Base-by-base conservation (phyloP, 768 basidiomycete genomes). In the Hortiboletus flavorubellus region DNA sequence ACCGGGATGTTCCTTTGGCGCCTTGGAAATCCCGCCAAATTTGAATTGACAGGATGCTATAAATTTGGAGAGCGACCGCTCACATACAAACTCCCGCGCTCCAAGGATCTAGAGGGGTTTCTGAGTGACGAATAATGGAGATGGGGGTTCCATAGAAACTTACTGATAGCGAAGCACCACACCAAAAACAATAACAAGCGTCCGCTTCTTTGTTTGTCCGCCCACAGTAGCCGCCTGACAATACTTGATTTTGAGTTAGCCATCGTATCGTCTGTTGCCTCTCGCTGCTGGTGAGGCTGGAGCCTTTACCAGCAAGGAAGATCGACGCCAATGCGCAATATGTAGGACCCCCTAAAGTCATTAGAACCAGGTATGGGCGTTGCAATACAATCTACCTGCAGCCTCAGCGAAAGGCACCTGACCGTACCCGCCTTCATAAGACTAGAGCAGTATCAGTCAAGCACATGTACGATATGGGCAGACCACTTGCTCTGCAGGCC, bases 111-210 rank as follows among this genome's bases (percentile, higher is more conserved):
- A 53, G 15, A 12, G 7, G 33, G 11, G 14, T 43, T 45, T 59
- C 56, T 26, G 46, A 37, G 12, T 39, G 12, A 31, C 14, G 16
- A 40, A 41, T 40, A 48, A 21, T 7, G 40, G 53, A 21, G n/a
- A 50, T 15, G 26, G 23, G 18, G 31, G 29, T 31, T 35, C 16
- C 30, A 51, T 38, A 10, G 34, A 23, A 38, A 68, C 81, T 49
- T 58, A 95, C 95, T 65, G 80, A 72, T 10, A 98, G 71, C 0
- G 91, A 78, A 9, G 86, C 94, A 4, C 91, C 87, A 61, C 88
- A 89, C 96, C 96, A 99, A 70, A 97, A 98, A 59, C 90, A 91
- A 71, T 99, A 99, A 68, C 96, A 99, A 3, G 93, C 91, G 59
- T 98, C 96, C 6, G 88, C 81, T 5, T 79, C 76, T 73, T 99